These are phyloP conservation scores for Inonotus obliquus DNA, from an alignment of 1,284 basidiomycete genomes.

Conservation along the genomic window DNA sequence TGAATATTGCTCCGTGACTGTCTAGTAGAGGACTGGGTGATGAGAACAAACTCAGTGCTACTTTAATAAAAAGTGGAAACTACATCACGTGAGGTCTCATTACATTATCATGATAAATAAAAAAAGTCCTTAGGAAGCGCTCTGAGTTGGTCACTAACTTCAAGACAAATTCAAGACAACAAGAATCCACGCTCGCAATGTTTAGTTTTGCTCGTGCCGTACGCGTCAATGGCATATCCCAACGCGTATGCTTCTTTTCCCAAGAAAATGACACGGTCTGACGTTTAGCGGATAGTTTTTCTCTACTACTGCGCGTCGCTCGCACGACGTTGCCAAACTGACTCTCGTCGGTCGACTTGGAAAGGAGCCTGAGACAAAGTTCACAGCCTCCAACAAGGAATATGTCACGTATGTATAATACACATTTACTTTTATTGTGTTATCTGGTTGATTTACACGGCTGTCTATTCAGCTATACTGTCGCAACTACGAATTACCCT, in stretches of 20 bases:
- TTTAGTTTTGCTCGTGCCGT: conserved; percentile 17
- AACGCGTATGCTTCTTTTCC: conserved; percentile 11
- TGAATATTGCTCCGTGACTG: not conserved
- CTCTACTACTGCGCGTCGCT: conserved; percentile 51
- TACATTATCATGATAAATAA: not conserved
- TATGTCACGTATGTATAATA: conserved; percentile 58
- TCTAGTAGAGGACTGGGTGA: not conserved
- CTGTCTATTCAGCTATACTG: conserved; percentile 48
- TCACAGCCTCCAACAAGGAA: conserved; percentile 70
- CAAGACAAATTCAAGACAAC: not conserved
- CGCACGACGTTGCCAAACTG: conserved; percentile 66
- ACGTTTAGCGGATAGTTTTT: conserved; percentile 47
- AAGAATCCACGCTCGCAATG: conserved; percentile 11
- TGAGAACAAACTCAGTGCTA: too few relatives aligned
- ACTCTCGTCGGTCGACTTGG: conserved; percentile 70
- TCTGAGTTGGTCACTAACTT: not conserved
- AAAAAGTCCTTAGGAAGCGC: not conserved
- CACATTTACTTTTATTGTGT: not conserved
- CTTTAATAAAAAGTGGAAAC: too few relatives aligned
- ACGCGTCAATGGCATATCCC: conserved; percentile 2
- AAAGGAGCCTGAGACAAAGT: conserved; percentile 63
- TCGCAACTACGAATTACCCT: conserved; percentile 62
- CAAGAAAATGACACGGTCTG: not conserved
- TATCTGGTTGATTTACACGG: not conserved
- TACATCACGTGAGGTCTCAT: too few relatives aligned